Base-by-base conservation (phyloP, 148 eudicot genomes). In the Camellia lanceoleosa region DNA sequence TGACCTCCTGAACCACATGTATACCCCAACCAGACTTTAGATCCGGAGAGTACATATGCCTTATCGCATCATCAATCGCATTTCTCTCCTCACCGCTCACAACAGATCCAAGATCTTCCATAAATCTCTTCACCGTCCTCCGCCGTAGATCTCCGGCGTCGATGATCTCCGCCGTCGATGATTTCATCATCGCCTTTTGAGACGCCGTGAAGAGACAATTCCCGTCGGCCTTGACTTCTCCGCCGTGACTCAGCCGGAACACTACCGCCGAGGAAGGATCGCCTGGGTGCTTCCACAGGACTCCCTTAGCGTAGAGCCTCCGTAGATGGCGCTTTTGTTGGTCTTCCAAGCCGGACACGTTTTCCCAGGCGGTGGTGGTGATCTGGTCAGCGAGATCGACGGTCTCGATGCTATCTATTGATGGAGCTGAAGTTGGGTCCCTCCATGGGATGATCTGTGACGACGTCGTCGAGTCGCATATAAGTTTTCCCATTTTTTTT, bases 201-300 rank as follows among this genome's bases (percentile, higher is more conserved):
- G 89, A 84, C 73, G 98, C 92, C 83, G 96, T 89, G 83, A 91
- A 91, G 0, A 93, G 76, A 42, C 98, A 95, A 82, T 95, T 95
- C 3, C 98, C 98, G 87, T 95, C 98, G 3, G 94, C 84, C 59
- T 90, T 96, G 41, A 95, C 98, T 19, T 93, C 92, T 2, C 98
- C 98, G 44, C 96, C 98, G 84, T 93, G 98, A 51, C 84, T 80
- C 46, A 93, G 80, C 76, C 90, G 75, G 85, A 95, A 93, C 1
- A 95, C 92, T 42, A 89, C 78, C 23, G 86, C 62, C 41, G 56
- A 7, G n/a, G 75, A 42, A 7, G 78, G 61, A 47, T 89, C 88
- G 7, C 82, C 80, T 1, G 91, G 90, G 74, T 88, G 92, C 82
- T 88, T 92, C 98, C 98, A 95, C 12, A 95, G 64, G 0, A 95